Base-by-base conservation (phyloP, 2,329 filamentous ascomycete genomes). In the Ophiostoma angusticollis region DNA sequence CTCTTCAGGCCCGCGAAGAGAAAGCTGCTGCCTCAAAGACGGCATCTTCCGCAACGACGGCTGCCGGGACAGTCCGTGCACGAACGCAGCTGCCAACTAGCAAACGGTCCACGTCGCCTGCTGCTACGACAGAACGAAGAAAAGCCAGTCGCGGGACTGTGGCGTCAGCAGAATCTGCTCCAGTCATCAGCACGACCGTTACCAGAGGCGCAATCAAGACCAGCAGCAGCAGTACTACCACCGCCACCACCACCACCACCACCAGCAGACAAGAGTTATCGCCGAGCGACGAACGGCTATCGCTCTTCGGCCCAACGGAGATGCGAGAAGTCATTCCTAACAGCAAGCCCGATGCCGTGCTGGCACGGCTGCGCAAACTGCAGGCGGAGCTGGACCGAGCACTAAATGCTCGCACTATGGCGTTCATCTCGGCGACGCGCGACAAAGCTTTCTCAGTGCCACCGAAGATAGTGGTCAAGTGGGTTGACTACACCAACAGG, bases 401-500 rank as follows among this genome's bases (percentile, higher is more conserved):
- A 3, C 58, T 80, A 7, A 79, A 79, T 48, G 65, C 75, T 28
- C 67, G 76, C 51, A 66, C 73, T 1, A 77, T 74, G 66, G 74
- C 74, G 16, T 64, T 76, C 39, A 61, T 77, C 35, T 68, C 66
- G 0, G 38, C 40, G 2, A 62, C 70, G 9, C 70, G 73, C 58
- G 62, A 68, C 42, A 62, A 70, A 53, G 53, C 76, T 43, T 57
- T 79, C 54, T 68, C 80, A 52, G 59, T 76, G 45, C 58, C 79
- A 53, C 69, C 80, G 53, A 60, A 77, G 53, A 72, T 80, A 31
- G 75, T 80, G 11, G 72, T 80, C 9, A 85, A 87, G 54, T 91
- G 84, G 84, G 84, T 91, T 6, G 84, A 91, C 55, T 91, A 91
- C 57, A 85, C 82, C 43, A 84, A 86, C 58, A 86, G 86, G 55